A percentile compares a stretch with the other conserved stretches of the same genome.
Evolutionary conservation across 306 rosid genomes (phyloP).

Genomic region (Aeschynomene evenia): DNA sequence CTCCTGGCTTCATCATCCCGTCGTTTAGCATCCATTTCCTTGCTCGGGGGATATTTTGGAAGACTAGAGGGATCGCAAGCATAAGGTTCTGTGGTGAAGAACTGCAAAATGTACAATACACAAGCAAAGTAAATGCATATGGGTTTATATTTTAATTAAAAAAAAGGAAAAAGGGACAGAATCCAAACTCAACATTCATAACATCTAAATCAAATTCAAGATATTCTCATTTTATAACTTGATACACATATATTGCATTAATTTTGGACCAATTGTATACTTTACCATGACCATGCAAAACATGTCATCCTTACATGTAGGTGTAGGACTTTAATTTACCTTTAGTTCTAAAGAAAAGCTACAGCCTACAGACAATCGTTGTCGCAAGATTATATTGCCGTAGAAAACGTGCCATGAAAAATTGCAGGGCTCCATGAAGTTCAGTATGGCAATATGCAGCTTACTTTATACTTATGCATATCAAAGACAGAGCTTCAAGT

Average conservation of each 20-base stretch:
- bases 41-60: conserved; percentile 93
- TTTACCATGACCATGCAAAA: conserved; percentile 3
- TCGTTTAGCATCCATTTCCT: conserved; percentile 90
- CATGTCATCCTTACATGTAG: conserved; percentile 8
- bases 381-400: conserved; percentile 18
- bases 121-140: conserved; percentile 31
- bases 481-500: conserved; percentile 1
- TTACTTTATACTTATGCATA: not conserved
- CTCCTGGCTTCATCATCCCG: conserved; percentile 83
- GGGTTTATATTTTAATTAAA: not conserved
- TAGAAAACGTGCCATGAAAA: conserved; percentile 10
- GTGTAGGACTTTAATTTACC: not conserved
- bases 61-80: conserved; percentile 92
- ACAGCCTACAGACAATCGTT: not conserved
- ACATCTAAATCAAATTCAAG: conserved; percentile 21
- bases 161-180: not conserved
- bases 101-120: conserved; percentile 56
- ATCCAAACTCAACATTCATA: conserved; percentile 6
- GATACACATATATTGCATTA: not conserved
- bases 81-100: conserved; percentile 80
- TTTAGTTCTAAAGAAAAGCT: conserved; percentile 11
- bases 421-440: conserved; percentile 18
- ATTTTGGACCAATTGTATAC: not conserved
- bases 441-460: not conserved
- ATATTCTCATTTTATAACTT: conserved; percentile 10